Evolutionary conservation across 2,329 filamentous ascomycete species (phyloP).

Genomic region (Kalaharituber pfeilii): DNA sequence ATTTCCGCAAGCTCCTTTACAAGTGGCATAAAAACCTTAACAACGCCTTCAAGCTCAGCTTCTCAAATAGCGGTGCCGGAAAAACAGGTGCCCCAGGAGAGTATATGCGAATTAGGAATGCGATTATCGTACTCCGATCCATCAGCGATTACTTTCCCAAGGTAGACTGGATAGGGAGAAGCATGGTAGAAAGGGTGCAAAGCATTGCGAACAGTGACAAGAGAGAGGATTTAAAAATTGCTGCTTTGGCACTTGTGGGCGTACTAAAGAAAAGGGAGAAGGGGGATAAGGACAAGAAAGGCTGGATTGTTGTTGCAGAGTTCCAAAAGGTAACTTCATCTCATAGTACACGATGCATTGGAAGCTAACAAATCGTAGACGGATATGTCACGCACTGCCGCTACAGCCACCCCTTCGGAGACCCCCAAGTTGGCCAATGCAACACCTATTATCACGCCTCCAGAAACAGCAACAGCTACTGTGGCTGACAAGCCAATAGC

Average conservation of each 20-base stretch:
- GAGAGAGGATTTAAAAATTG: slow-evolving; percentile 23
- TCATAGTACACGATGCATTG: background rate
- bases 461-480: background rate
- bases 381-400: slow-evolving; percentile 7
- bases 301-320: slow-evolving; percentile 21
- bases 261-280: slow-evolving; percentile 21
- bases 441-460: background rate
- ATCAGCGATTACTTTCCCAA: slow-evolving; percentile 71
- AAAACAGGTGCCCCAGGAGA: slow-evolving; percentile 31
- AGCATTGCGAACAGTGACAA: slow-evolving; percentile 22
- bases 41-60: slow-evolving; percentile 60
- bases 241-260: slow-evolving; percentile 21
- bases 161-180: slow-evolving; percentile 67
- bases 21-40: slow-evolving; percentile 80
- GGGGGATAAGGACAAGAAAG: slow-evolving; percentile 5
- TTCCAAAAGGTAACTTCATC: slow-evolving; percentile 23
- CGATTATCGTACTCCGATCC: slow-evolving; percentile 71
- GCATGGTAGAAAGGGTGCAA: slow-evolving; percentile 21
- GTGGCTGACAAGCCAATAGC: background rate
- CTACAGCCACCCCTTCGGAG: slow-evolving; percentile 12
- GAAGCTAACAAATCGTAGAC: slow-evolving; percentile 2
- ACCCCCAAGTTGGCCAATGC: slow-evolving; percentile 10
- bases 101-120: slow-evolving; percentile 96
- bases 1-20: slow-evolving; percentile 70
- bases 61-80: slow-evolving; percentile 41